A percentile compares a stretch with the other conserved stretches of the same genome.
These are phyloP conservation scores for Piper betle DNA, from an alignment of 164 flowering plant genomes.

Conservation along the genomic window DNA sequence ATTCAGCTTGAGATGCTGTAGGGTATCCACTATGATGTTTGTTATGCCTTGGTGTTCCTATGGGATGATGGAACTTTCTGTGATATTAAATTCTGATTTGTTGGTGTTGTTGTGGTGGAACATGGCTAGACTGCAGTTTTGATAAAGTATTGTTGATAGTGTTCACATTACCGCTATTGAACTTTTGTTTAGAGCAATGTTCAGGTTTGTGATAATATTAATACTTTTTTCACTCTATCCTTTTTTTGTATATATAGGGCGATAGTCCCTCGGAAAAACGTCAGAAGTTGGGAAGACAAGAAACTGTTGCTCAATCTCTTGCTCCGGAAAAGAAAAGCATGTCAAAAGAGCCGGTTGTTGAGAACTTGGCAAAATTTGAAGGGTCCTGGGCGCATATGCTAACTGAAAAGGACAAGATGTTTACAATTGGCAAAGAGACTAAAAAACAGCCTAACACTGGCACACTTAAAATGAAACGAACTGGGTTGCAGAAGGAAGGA, in stretches of 20 bases:
- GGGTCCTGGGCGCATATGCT: constrained; percentile 28
- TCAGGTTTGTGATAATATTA: constrained; percentile 36
- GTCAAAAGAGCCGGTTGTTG: constrained; percentile 13
- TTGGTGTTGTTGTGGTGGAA: no score
- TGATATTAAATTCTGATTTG: no score
- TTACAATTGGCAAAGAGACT: constrained; percentile 47
- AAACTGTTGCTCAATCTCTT: constrained; percentile 13
- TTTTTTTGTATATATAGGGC: constrained; percentile 32
- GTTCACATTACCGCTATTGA: no score
- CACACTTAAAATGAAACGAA: constrained; percentile 33
- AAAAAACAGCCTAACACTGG: constrained; percentile 33
- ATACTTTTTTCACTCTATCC: background rate
- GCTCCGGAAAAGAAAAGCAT: constrained; percentile 30
- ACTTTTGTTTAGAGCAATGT: constrained; percentile 4
- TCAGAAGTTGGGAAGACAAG: constrained; percentile 27
- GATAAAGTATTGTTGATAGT: no score
- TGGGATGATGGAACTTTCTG: no score
- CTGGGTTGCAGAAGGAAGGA: constrained; percentile 67
- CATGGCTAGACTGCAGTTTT: no score
- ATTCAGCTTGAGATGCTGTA: no score
- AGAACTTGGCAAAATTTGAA: constrained; percentile 29
- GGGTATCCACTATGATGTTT: no score
- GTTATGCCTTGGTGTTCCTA: no score
- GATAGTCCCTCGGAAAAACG: constrained; percentile 71
- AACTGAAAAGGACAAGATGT: constrained; percentile 42